Evolutionary conservation across 2,329 filamentous ascomycete species (phyloP).

Genomic region (Coleophoma cylindrospora): DNA sequence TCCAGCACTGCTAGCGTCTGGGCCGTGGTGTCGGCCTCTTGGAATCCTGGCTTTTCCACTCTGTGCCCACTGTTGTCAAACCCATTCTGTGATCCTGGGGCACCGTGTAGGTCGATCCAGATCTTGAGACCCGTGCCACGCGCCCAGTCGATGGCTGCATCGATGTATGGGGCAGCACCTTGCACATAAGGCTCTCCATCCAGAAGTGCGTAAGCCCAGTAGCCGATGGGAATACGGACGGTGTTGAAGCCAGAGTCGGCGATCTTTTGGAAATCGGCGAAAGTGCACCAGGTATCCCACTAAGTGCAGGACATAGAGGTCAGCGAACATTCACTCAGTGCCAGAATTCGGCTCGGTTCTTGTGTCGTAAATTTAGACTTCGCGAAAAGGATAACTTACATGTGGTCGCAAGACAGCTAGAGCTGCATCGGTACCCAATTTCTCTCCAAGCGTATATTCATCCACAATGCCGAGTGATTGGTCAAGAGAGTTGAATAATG

Average conservation of each 20-base stretch:
- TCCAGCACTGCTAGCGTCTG: conserved; percentile 51
- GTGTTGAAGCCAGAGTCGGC: conserved; percentile 51
- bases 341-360: no score
- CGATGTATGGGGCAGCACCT: conserved; percentile 47
- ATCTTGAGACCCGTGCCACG: conserved; percentile 45
- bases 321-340: conserved; percentile 1
- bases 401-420: conserved; percentile 46
- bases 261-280: conserved; percentile 50
- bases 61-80: conserved; percentile 57
- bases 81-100: conserved; percentile 52
- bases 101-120: conserved; percentile 55
- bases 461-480: conserved; percentile 26
- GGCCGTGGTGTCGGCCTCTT: conserved; percentile 39
- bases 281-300: conserved; percentile 26
- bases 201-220: conserved; percentile 51
- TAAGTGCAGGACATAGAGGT: background rate
- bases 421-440: conserved; percentile 40
- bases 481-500: conserved; percentile 38
- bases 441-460: conserved; percentile 30
- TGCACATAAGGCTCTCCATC: conserved; percentile 43
- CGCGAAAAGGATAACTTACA: conserved; percentile 27
- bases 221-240: conserved; percentile 53
- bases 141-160: conserved; percentile 52
- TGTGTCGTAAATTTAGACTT: background rate
- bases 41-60: conserved; percentile 36